Conservation (phyloP, 2,329 filamentous ascomycete species). For the Colletotrichum sidae region DNA sequence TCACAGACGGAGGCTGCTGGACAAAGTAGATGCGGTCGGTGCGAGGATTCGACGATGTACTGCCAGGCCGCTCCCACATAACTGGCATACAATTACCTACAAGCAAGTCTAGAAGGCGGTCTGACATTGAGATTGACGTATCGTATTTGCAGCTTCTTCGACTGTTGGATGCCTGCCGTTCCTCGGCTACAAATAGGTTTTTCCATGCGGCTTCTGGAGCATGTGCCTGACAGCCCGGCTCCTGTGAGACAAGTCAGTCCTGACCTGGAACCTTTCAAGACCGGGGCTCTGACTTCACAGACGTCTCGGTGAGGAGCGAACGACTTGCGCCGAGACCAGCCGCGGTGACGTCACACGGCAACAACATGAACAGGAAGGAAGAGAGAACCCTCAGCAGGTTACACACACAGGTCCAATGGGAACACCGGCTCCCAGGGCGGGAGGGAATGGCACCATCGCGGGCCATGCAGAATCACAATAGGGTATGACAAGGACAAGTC, state of each 20-base stretch:
- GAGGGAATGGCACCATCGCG: slow-evolving; percentile 19
- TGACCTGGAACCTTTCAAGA: background rate
- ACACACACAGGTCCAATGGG: background rate
- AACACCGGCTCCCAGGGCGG: background rate
- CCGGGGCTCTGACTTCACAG: slow-evolving; percentile 6
- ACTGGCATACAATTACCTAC: no score
- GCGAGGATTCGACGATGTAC: no score
- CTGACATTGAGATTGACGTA: no score
- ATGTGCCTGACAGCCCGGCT: background rate
- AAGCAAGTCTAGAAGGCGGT: no score
- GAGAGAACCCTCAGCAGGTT: background rate
- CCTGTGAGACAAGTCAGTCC: background rate
- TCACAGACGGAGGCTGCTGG: no score
- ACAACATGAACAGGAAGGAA: background rate
- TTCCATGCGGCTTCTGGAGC: slow-evolving; percentile 2
- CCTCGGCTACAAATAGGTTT: background rate
- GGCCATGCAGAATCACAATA: background rate
- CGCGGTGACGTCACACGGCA: slow-evolving; percentile 5
- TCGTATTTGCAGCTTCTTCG: no score
- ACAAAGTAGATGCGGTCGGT: no score
- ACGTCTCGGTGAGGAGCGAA: background rate
- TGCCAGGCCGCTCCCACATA: no score
- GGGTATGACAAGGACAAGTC: slow-evolving; percentile 18
- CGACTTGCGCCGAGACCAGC: slow-evolving; percentile 8
- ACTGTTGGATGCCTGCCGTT: background rate